Base-by-base conservation (phyloP, 805 yeast genomes). In the Candida tammaniensis region DNA sequence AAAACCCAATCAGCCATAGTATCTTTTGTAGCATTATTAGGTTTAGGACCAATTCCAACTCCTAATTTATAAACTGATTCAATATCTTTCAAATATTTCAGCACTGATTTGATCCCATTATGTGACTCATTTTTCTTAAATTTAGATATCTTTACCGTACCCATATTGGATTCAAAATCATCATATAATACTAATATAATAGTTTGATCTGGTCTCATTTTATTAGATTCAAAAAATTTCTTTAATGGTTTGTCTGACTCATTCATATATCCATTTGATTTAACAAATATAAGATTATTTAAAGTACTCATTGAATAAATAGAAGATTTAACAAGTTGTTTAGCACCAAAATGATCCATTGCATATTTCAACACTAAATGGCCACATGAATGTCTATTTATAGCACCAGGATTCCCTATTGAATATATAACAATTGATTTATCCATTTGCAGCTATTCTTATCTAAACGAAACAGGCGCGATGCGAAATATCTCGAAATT, bases 21-120 rank as follows among this genome's bases (percentile, higher is more conserved):
- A 30, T 56, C 63, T 24, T 48, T 51, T 7, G 55, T 46, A 1
- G 68, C 60, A 35, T 45, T 52, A n/a, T 33, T 21, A 1, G 71
- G 72, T 39, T 65, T 66, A 5, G 72, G 72, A 2, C 72, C 72
- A 17, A 66, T 61, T 2, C 68, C 71, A 3, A 66, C 42, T 0
- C 68, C 70, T 13, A 66, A 45, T 41, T 63, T 65, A 33, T 42
- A 59, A 1, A 53, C 33, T 9, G 29, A 18, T 7, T 27, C 37
- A 10, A 12, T 9, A 35, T 29, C 31, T 23, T 35, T 35, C n/a
- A 30, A 10, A 17, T 18, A 30, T 14, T 40, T 41, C 18, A 41
- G 42, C 11, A 61, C 40, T 9, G 57, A 47, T 33, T 55, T 58
- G 26, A 66, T 42, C 5, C 72, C 72, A 34, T 64, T 63, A 41